A percentile compares a stretch with the other conserved stretches of the same genome.
Evolutionary conservation across 2,329 filamentous ascomycete species (phyloP).

Genomic region (Microascus cirrosus): DNA sequence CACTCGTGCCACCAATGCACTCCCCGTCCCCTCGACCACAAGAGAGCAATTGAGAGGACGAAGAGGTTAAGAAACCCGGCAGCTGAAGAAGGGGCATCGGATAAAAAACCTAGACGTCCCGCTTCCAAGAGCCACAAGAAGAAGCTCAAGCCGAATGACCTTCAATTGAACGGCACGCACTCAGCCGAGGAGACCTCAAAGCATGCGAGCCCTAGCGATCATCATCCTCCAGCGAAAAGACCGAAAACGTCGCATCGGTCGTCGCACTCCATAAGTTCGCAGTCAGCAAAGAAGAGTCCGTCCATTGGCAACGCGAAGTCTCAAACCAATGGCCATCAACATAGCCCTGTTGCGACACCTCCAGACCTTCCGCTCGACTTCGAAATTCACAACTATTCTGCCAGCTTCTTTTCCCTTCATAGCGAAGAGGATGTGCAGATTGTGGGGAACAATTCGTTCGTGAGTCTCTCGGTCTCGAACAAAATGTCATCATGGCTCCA

Average conservation of each 20-base stretch:
- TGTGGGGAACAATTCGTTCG: slow-evolving; percentile 66
- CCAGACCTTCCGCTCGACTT: slow-evolving; percentile 53
- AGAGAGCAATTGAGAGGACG: slow-evolving; percentile 60
- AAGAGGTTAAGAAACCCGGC: slow-evolving; percentile 45
- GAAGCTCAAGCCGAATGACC: slow-evolving; percentile 62
- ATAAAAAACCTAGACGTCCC: slow-evolving; percentile 65
- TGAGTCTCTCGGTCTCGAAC: slow-evolving; percentile 63
- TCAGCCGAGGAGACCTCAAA: slow-evolving; percentile 45
- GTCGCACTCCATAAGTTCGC: slow-evolving; percentile 64
- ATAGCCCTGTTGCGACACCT: slow-evolving; percentile 69
- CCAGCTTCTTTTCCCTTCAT: slow-evolving; percentile 65
- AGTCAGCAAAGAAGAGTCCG: slow-evolving; percentile 53
- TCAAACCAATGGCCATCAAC: slow-evolving; percentile 32
- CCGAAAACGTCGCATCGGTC: slow-evolving; percentile 71
- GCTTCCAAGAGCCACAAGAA: slow-evolving; percentile 80
- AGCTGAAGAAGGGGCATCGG: slow-evolving; percentile 33
- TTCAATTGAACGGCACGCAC: slow-evolving; percentile 56
- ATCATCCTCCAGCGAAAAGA: slow-evolving; percentile 56
- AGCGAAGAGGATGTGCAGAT: slow-evolving; percentile 48
- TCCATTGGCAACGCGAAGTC: slow-evolving; percentile 26
- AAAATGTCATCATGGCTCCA: slow-evolving; percentile 69
- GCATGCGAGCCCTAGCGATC: slow-evolving; percentile 29
- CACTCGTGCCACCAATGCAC: slow-evolving; percentile 88
- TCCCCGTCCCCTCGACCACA: slow-evolving; percentile 61
- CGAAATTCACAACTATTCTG: slow-evolving; percentile 58